phyloP scores from a whole-genome alignment of 192 early-diverging fungal species.

The Gonapodya prolifera region DNA sequence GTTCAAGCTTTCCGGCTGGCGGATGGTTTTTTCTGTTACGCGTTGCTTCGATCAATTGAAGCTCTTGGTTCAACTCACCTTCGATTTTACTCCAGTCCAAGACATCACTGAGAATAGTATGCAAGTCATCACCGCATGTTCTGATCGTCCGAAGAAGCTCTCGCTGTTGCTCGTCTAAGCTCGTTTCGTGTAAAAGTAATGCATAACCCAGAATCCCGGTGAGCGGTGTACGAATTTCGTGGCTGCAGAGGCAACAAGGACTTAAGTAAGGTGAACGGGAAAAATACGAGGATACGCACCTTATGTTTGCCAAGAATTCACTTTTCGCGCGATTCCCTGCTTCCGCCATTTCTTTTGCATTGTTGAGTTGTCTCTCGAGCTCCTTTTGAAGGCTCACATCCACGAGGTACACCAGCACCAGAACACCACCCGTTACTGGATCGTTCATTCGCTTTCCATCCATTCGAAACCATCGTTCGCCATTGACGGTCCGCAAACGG shows the following conservation, averaged over 20 bases:
- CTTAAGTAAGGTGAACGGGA: background rate
- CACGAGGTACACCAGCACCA: background rate
- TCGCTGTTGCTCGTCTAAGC: background rate
- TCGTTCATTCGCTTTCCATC: slow-evolving; percentile 1
- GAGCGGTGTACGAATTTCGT: slow-evolving; percentile 4
- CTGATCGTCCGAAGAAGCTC: background rate
- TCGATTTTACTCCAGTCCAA: background rate
- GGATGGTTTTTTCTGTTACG: background rate
- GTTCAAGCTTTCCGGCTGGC: background rate
- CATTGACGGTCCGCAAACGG: background rate
- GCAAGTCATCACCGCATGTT: background rate
- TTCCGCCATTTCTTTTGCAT: background rate
- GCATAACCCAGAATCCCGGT: background rate
- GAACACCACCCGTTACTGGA: background rate
- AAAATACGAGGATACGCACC: background rate
- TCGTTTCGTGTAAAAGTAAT: background rate
- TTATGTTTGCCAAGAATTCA: background rate
- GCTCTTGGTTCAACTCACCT: background rate
- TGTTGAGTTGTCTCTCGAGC: background rate
- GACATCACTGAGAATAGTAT: background rate
- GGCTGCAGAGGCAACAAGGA: background rate
- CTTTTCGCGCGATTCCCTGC: background rate
- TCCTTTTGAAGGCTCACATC: background rate
- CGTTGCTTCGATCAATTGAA: background rate
- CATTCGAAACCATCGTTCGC: background rate